phyloP scores from a whole-genome alignment of 495 filamentous ascomycete genomes.

The Lasiosphaeriaceae sp. region DNA sequence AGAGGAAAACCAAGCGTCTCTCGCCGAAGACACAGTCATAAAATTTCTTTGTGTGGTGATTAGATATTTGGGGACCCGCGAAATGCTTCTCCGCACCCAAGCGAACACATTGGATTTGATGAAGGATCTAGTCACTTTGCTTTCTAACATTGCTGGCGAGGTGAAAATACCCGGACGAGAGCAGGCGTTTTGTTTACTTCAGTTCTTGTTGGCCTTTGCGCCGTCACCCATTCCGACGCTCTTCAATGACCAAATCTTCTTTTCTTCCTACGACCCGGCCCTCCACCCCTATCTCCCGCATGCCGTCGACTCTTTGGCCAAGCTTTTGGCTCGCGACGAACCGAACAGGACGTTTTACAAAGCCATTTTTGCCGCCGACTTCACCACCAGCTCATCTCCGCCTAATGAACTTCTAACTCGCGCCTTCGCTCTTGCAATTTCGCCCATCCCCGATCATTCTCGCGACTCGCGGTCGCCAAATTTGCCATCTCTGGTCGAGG shows the following conservation, averaged over 20 bases:
- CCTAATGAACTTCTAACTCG: constrained; percentile 82
- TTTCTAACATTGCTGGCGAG: constrained; percentile 79
- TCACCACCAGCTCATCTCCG: constrained; percentile 41
- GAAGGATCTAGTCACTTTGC: constrained; percentile 86
- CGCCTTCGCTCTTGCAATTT: constrained; percentile 83
- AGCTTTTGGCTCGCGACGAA: constrained; percentile 88
- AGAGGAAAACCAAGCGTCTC: constrained; percentile 63
- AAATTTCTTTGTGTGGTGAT: constrained; percentile 78
- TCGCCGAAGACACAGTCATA: constrained; percentile 72
- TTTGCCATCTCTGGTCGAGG: constrained; percentile 64
- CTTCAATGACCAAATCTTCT: constrained; percentile 60
- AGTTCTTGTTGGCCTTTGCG: constrained; percentile 87
- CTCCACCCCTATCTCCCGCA: constrained; percentile 85
- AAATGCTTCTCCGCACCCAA: constrained; percentile 74
- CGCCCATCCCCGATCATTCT: constrained; percentile 67
- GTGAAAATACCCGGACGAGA: constrained; percentile 83
- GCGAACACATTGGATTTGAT: constrained; percentile 88
- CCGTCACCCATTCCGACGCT: constrained; percentile 60
- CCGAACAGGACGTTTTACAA: constrained; percentile 83
- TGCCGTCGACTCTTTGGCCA: constrained; percentile 85
- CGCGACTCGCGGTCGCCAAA: constrained; percentile 38
- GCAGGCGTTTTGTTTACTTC: constrained; percentile 79
- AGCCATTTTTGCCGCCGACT: constrained; percentile 72
- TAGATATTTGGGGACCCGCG: constrained; percentile 83
- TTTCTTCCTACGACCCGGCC: constrained; percentile 72